A percentile compares a stretch with the other conserved stretches of the same genome.
Evolutionary conservation across 768 basidiomycete species (phyloP).

Genomic region (Tylopilus plumbeoviolaceoides): DNA sequence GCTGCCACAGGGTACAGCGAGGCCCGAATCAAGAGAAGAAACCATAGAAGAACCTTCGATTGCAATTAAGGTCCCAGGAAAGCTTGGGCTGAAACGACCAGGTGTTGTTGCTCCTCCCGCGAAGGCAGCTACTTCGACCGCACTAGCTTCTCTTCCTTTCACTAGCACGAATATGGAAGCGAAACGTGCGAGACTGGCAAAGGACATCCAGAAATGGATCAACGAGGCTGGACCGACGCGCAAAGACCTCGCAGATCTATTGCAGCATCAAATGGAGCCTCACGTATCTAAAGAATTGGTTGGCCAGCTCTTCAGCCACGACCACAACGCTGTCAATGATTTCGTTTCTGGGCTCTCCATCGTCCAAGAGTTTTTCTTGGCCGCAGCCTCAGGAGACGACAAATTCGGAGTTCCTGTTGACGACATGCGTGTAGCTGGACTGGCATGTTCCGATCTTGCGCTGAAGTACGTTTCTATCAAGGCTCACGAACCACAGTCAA

Average conservation of each 20-base stretch:
- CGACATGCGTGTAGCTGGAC: conserved; percentile 56
- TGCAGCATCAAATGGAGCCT: conserved; percentile 91
- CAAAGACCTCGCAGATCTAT: conserved; percentile 80
- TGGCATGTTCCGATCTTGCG: conserved; percentile 87
- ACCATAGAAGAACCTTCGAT: conserved; percentile 32
- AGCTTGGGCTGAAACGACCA: conserved; percentile 44
- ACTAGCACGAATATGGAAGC: conserved; percentile 33
- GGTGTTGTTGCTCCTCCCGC: conserved; percentile 28
- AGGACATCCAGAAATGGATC: conserved; percentile 79
- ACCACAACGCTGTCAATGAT: conserved; percentile 94
- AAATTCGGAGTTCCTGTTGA: conserved; percentile 41
- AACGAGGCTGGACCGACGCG: conserved; percentile 81
- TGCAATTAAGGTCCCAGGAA: conserved; percentile 32
- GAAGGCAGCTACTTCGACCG: conserved; percentile 33
- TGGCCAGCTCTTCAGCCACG: conserved; percentile 84
- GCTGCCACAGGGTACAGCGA: conserved; percentile 54
- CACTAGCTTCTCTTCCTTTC: conserved; percentile 34
- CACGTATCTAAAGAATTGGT: conserved; percentile 73
- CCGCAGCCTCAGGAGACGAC: conserved; percentile 53
- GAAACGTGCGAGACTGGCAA: conserved; percentile 63
- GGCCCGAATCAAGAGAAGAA: conserved; percentile 45
- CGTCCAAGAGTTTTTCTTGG: conserved; percentile 72
- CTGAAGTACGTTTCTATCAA: conserved; percentile 93
- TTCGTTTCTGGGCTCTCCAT: conserved; percentile 71
- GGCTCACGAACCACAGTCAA: conserved; percentile 87